Percentiles rank a stretch among this genome's conserved stretches.
These are phyloP conservation scores for Phycomyces nitens DNA, from an alignment of 192 early-diverging fungal genomes.

Conservation along the genomic window DNA sequence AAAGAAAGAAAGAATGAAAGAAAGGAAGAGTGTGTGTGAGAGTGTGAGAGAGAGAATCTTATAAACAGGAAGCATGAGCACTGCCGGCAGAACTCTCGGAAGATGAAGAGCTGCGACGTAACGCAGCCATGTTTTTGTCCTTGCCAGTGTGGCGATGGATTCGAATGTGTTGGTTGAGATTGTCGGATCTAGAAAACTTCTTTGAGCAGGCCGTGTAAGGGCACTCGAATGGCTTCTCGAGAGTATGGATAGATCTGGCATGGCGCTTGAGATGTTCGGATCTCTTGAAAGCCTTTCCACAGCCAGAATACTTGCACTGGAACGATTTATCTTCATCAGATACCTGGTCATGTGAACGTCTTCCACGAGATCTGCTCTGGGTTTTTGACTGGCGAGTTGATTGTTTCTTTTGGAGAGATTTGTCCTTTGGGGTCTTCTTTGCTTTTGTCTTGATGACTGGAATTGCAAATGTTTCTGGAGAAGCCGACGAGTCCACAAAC, in stretches of 20 bases:
- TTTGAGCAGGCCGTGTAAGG: slow-evolving; percentile 49
- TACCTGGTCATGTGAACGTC: slow-evolving; percentile 41
- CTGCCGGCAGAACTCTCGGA: slow-evolving; percentile 3
- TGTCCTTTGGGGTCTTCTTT: slow-evolving; percentile 7
- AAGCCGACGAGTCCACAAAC: neutral
- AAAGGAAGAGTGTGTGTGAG: neutral
- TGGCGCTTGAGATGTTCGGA: slow-evolving; percentile 57
- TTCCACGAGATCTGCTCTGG: slow-evolving; percentile 30
- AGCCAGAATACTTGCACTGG: slow-evolving; percentile 42
- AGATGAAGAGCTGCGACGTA: neutral
- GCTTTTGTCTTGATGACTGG: slow-evolving; percentile 13
- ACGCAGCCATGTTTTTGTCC: slow-evolving; percentile 29
- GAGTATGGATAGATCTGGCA: slow-evolving; percentile 51
- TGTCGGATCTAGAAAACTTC: slow-evolving; percentile 51
- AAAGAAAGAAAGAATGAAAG: neutral
- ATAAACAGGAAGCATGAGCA: neutral
- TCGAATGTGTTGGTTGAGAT: slow-evolving; percentile 52
- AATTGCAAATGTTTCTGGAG: slow-evolving; percentile 11
- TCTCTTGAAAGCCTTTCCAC: slow-evolving; percentile 51
- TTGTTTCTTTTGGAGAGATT: slow-evolving; percentile 1
- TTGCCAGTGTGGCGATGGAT: slow-evolving; percentile 50
- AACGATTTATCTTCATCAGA: slow-evolving; percentile 41
- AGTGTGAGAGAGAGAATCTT: neutral
- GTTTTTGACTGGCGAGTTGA: neutral
- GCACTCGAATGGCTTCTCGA: slow-evolving; percentile 53